Conservation (phyloP, 805 yeast genomes). For the Torulaspora franciscae region DNA sequence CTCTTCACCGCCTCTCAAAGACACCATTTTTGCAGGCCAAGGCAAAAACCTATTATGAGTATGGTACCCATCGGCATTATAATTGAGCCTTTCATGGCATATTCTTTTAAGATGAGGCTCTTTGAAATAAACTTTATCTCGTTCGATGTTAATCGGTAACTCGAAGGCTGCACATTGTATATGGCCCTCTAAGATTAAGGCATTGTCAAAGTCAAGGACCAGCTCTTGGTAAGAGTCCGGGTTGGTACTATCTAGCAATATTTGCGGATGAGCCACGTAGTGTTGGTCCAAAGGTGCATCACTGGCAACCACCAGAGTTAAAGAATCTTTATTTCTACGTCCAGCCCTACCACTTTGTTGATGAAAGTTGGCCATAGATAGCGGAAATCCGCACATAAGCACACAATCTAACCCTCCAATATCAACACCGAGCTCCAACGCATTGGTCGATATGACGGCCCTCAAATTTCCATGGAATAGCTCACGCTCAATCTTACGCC, state of each 20-base stretch:
- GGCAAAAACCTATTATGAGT: constrained; percentile 62
- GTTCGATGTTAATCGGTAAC: constrained; percentile 51
- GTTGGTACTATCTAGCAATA: constrained; percentile 28
- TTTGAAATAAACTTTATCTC: constrained; percentile 55
- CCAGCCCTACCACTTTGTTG: constrained; percentile 99
- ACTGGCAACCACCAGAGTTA: constrained; percentile 80
- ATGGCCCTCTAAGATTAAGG: constrained; percentile 69
- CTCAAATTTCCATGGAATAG: constrained; percentile 84
- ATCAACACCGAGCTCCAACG: constrained; percentile 92
- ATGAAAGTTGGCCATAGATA: constrained; percentile 77
- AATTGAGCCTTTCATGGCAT: constrained; percentile 39
- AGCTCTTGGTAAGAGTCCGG: constrained; percentile 60
- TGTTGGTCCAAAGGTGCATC: constrained; percentile 82
- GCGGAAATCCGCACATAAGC: constrained; percentile 87
- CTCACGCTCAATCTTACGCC: constrained; percentile 80
- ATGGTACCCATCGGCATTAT: constrained; percentile 46
- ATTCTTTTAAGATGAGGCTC: constrained; percentile 32
- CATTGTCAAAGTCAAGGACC: constrained; percentile 56
- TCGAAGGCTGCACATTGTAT: constrained; percentile 94
- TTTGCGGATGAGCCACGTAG: constrained; percentile 53
- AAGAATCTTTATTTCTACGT: constrained; percentile 74
- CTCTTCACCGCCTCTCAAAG: constrained; percentile 79
- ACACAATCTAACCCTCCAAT: constrained; percentile 91
- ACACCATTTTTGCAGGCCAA: constrained; percentile 72
- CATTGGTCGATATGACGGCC: constrained; percentile 92